Evolutionary conservation across 805 yeast species (phyloP), one percentile per base, ranked within the genome.

Genomic region (Saccharomycopsis oosterbeekiorum): DNA sequence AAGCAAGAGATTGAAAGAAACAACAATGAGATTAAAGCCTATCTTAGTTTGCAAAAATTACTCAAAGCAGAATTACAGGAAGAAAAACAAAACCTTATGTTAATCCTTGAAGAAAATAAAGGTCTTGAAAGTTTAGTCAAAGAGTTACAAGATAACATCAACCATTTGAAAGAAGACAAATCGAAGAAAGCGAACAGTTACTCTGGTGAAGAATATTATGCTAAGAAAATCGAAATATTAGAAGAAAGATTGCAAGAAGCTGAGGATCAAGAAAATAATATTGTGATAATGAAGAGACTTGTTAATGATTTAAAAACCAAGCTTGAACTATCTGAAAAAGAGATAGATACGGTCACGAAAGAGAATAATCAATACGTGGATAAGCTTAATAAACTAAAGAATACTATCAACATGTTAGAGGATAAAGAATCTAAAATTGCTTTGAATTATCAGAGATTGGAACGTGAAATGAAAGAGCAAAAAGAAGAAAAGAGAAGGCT

Each of bases 31-130:
- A 71, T 80, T 56, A 70, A 75, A 9, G 68, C 66, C 59, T 74
- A 68, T 57, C 73, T 66, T 67, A 71, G 59, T 54, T 60, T 17
- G 73, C 75, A 36, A 67, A 74, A 34, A 69, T 68, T 8, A 59
- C 50, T 0, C 65, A 75, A 73, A 60, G 54, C 64, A 1, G 73
- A 72, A 34, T 63, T 75, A n/a, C 65, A 64, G 17, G 70, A 70
- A 14, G 74, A 79, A 60, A 80, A 84, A 62, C 80, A 80, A 55
- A 83, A 83, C 55, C 78, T 80, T 47, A 74, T 85, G 61, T 82
- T 84, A 57, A 71, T 84, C 4, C 73, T 76, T 26, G 89, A 88
- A 70, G 94, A 88, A 68, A 86, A 85, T 67, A 84, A 83, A 67
- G 80, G 86, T 1, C 69, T 87, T 53, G 81, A 80, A 34, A 84